Conservation (phyloP, 805 yeast species). For the Wickerhamomyces canadensis region DNA sequence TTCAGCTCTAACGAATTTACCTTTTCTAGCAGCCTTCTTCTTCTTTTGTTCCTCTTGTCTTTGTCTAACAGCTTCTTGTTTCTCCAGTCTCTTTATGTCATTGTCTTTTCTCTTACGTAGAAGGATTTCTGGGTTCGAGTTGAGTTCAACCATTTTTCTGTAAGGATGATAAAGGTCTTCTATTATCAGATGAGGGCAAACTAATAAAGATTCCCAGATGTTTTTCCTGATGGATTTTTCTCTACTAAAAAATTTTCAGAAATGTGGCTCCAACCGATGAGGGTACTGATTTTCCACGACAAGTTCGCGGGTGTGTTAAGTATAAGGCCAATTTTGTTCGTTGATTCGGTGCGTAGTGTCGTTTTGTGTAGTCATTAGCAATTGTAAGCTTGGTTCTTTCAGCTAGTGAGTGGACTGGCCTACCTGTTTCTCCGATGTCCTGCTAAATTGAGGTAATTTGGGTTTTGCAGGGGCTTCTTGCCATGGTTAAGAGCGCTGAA, state of each 20-base stretch:
- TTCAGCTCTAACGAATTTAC: conserved; percentile 69
- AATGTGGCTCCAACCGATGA: background rate
- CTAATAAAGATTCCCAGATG: no score
- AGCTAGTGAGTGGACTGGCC: no score
- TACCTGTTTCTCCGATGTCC: no score
- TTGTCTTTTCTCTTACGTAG: conserved; percentile 75
- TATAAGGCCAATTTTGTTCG: background rate
- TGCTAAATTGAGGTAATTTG: no score
- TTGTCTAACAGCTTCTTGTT: conserved; percentile 58
- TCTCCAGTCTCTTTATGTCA: conserved; percentile 66
- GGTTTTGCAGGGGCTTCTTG: no score
- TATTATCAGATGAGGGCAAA: no score
- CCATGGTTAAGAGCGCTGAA: no score
- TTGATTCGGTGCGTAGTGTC: no score
- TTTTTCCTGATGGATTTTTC: background rate
- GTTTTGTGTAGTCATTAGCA: no score
- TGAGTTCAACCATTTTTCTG: conserved; percentile 34
- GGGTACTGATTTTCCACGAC: background rate
- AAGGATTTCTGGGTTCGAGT: conserved; percentile 72
- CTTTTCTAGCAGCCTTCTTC: conserved; percentile 36
- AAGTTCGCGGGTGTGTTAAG: background rate
- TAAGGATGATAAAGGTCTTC: no score
- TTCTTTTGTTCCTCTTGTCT: conserved; percentile 41
- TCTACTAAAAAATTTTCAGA: background rate
- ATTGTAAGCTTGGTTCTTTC: no score